phyloP scores from a whole-genome alignment of 306 rosid species.

The Prunus fruticosa region DNA sequence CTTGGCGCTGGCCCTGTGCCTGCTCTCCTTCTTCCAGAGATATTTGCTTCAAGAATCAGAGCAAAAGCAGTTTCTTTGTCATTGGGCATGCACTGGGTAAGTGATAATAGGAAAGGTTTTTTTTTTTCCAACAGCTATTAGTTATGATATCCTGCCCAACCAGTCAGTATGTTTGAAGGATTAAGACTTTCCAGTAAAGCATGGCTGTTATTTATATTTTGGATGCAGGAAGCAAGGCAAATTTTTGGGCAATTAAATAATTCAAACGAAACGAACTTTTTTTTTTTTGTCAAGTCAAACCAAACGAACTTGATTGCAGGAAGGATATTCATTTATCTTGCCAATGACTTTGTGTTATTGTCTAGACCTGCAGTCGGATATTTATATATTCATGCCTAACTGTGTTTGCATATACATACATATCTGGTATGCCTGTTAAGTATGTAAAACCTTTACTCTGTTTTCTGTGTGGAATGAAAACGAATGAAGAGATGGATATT shows the following conservation, averaged over 20 bases:
- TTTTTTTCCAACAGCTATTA: neutral
- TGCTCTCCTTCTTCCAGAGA: constrained; percentile 95
- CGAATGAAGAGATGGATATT: neutral
- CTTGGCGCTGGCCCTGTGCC: constrained; percentile 99
- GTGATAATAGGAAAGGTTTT: constrained; percentile 21
- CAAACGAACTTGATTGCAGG: neutral
- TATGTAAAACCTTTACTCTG: neutral
- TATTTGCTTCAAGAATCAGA: constrained; percentile 93
- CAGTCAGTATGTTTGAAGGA: neutral
- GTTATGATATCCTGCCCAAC: neutral
- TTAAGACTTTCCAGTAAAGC: neutral
- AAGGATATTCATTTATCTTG: neutral
- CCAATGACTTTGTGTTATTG: neutral
- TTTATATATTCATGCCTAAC: neutral
- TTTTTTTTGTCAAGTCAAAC: neutral
- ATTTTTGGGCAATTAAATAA: neutral
- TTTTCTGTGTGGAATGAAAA: neutral
- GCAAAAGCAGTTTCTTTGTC: constrained; percentile 96
- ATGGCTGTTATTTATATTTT: constrained; percentile 3
- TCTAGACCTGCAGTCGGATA: neutral
- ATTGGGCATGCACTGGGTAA: constrained; percentile 96
- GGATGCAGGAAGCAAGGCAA: neutral
- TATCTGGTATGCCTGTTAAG: neutral
- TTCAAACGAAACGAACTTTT: neutral
- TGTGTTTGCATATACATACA: neutral